Conservation (phyloP, 257 asterid species). For the Echium plantagineum region DNA sequence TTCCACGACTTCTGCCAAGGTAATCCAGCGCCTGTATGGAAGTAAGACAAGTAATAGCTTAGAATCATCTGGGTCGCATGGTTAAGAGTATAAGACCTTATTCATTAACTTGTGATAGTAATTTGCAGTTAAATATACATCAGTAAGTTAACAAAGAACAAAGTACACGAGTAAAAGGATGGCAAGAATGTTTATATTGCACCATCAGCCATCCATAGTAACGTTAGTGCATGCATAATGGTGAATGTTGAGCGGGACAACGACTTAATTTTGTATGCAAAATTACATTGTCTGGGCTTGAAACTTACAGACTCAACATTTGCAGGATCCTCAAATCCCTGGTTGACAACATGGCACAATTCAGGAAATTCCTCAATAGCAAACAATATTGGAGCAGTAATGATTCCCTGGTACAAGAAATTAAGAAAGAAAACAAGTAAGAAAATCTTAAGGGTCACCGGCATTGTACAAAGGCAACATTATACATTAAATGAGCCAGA, state of each 20-base stretch:
- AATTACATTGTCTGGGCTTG: neutral
- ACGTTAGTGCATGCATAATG: slow-evolving; percentile 42
- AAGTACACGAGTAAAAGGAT: neutral
- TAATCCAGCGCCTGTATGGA: slow-evolving; percentile 62
- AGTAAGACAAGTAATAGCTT: slow-evolving; percentile 1
- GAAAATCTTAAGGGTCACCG: neutral
- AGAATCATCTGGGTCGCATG: neutral
- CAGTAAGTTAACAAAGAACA: neutral
- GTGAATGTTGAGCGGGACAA: slow-evolving; percentile 1
- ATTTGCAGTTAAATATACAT: neutral
- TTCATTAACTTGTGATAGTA: neutral
- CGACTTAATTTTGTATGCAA: neutral
- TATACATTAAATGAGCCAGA: neutral
- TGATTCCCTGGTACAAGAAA: slow-evolving; percentile 44
- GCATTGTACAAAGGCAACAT: neutral
- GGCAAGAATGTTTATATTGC: neutral
- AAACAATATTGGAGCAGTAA: slow-evolving; percentile 87
- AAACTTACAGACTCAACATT: slow-evolving; percentile 71
- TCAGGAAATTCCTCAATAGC: slow-evolving; percentile 93
- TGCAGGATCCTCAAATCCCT: slow-evolving; percentile 63
- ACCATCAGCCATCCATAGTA: too few species aligned
- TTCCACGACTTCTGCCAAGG: slow-evolving; percentile 69
- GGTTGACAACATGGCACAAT: slow-evolving; percentile 47
- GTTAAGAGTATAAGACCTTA: neutral
- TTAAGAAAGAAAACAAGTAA: neutral